Evolutionary conservation across 371 early-diverging fungal species (phyloP), one percentile per base, ranked within the genome.

Genomic region (Blastocladiella emersonii): DNA sequence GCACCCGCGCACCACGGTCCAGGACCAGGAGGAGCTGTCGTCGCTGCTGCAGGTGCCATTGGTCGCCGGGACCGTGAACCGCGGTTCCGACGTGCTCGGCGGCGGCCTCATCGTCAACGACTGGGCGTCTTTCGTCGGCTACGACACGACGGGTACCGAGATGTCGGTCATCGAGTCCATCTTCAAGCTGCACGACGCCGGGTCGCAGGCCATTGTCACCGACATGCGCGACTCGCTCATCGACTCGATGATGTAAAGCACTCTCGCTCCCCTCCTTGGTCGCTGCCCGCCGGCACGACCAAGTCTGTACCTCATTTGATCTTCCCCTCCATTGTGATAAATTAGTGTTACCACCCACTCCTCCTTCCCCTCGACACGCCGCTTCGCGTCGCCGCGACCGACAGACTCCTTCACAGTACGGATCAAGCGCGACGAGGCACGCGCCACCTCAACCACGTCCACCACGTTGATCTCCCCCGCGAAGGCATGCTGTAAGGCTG

Each of bases 61-160:
- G n/a, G 93, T 98, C 10, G 81, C 99, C 34, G 99, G 99, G 68
- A 99, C 99, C 5, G 93, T 99, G 43, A 99, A 99, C 81, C 89
- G 95, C 66, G 99, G 99, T 78, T 89, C 93, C n/a, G 93, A 92
- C 73, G 85, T 92, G 48, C 90, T 99, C 75, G 99, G 99, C 37
- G 92, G 90, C 48, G 99, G 99, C 34, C 80, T 98, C 68, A 94
- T 99, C 34, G 98, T 97, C 53, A 99, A 99, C 74, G 99, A 99
- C 74, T 99, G 96, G 94, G 81, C 88, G 64, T 97, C 98, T 10
- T 98, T 99, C 80, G 91, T 95, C 43, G 99, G 99, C 61, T 72
- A 90, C 72, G 97, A 94, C 75, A 98, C 98, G 2, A 99, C 99
- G 7, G 83, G 89, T 60, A 98, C 98, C 36, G 99, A 99, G 78